Base-by-base conservation (phyloP, 306 rosid species). In the Boehmeria nivea region DNA sequence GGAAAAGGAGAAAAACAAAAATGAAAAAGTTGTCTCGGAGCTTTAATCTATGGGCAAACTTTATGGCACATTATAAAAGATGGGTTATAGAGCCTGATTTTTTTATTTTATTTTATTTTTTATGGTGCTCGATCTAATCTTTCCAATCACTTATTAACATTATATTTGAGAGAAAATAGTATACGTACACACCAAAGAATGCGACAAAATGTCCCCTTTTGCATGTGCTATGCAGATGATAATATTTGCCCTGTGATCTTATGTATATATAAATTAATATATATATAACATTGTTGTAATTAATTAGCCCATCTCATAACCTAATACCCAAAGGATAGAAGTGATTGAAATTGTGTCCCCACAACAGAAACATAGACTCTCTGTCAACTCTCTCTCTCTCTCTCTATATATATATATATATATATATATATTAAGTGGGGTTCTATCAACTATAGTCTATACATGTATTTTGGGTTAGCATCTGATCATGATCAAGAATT, bases 221-320 rank as follows among this genome's bases (percentile, higher is more conserved):
- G 12, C 64, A 60, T 28, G 22, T 36, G 17, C n/a, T 40, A 40
- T 2, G 45, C 4, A n/a, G 15, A 40, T 11, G 45, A n/a, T 40
- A 31, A 31, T 31, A 31, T 6, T 31, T 31, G 36, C 36, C 13
- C 43, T 33, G 18, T 50, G 43, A 36, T 17, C 11, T 8, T 6
- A 11, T 17, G 12, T 9, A n/a, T 53, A 49, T 51, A 51, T 51
- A 25, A 1, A 52, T 6, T 12, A 3, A 1, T 7, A n/a, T 28
- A 21, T 23, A 6, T 2, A 23, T 20, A 20, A 33, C 43, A 17
- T 16, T 54, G 59, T 54, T 34, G 56, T 51, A 51, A 51, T 27
- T 33, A 54, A 54, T 54, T 34, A 54, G 43, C 44, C 26, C 22
- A 54, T 54, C 44, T 54, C 59, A 34, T 57, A 57, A 57, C 61